Percentiles rank a stretch among this genome's conserved stretches.
Conservation (phyloP, 2,329 filamentous ascomycete species). For the Diaporthe sp. region DNA sequence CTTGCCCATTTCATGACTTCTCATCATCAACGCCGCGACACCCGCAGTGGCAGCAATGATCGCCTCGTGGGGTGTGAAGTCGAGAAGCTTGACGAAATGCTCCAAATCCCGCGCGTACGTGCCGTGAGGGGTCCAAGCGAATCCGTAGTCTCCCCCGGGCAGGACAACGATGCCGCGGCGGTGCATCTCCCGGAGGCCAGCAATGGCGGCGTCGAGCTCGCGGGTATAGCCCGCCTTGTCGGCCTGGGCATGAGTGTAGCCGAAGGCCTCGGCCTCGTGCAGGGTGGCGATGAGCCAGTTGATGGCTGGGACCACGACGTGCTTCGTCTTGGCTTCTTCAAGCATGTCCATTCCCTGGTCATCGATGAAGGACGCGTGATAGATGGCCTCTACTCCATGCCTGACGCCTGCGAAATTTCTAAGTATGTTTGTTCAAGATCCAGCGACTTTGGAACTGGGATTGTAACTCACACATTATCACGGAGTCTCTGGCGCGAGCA, state of each 20-base stretch:
- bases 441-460: not conserved
- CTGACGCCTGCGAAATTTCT: too few species aligned
- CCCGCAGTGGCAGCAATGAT: slow-evolving; percentile 54
- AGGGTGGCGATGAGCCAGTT: slow-evolving; percentile 53
- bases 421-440: too few species aligned
- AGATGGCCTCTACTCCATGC: too few species aligned
- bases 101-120: slow-evolving; percentile 58
- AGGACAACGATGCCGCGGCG: slow-evolving; percentile 55
- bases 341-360: slow-evolving; percentile 46
- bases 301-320: slow-evolving; percentile 54
- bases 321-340: slow-evolving; percentile 48
- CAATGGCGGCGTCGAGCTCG: slow-evolving; percentile 52
- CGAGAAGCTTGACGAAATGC: slow-evolving; percentile 56
- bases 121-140: slow-evolving; percentile 59
- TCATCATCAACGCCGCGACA: slow-evolving; percentile 53
- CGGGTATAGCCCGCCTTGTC: slow-evolving; percentile 55
- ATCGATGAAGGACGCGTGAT: too few species aligned
- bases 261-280: slow-evolving; percentile 46
- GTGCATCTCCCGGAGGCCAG: slow-evolving; percentile 56
- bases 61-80: slow-evolving; percentile 55
- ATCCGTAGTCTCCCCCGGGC: slow-evolving; percentile 59
- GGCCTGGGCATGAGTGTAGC: slow-evolving; percentile 51
- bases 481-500: slow-evolving; percentile 54
- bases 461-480: slow-evolving; percentile 49
- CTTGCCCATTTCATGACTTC: slow-evolving; percentile 50